These are phyloP conservation scores for Leptomonas seymouri DNA, from an alignment of 208 protist species.

Conservation along the genomic window DNA sequence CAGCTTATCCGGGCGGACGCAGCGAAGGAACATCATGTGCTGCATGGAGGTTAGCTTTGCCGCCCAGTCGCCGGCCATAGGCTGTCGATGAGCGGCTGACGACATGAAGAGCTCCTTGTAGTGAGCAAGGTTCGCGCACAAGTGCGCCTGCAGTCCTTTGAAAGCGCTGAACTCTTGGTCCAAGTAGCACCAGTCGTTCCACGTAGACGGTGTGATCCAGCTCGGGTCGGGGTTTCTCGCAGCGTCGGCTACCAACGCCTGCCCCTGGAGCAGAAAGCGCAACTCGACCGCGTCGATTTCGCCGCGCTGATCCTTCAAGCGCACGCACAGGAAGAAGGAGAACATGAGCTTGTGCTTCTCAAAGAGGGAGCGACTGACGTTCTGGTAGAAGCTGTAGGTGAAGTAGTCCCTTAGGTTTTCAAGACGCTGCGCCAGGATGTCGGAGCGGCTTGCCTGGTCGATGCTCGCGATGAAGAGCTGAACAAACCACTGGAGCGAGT, in stretches of 20 bases:
- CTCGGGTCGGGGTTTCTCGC: slow-evolving; percentile 80
- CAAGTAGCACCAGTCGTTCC: slow-evolving; percentile 93
- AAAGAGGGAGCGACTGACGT: slow-evolving; percentile 96
- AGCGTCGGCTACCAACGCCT: slow-evolving; percentile 73
- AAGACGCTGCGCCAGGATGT: slow-evolving; percentile 85
- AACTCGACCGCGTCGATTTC: slow-evolving; percentile 84
- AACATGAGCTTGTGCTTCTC: slow-evolving; percentile 97
- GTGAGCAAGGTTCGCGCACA: slow-evolving; percentile 73
- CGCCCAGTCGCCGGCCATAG: slow-evolving; percentile 79
- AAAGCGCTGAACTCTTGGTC: slow-evolving; percentile 86
- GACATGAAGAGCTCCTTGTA: slow-evolving; percentile 95
- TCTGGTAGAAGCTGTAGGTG: slow-evolving; percentile 97
- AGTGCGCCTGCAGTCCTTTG: slow-evolving; percentile 75
- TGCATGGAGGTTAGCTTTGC: slow-evolving; percentile 92
- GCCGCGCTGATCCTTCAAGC: slow-evolving; percentile 78
- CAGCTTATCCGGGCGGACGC: slow-evolving; percentile 97
- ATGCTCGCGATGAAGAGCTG: slow-evolving; percentile 95
- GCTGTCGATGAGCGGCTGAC: slow-evolving; percentile 79
- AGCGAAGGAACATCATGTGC: slow-evolving; percentile 95
- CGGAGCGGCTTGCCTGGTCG: slow-evolving; percentile 80
- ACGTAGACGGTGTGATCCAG: slow-evolving; percentile 96
- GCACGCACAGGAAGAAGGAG: slow-evolving; percentile 94
- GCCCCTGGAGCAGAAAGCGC: slow-evolving; percentile 93
- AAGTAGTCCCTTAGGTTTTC: slow-evolving; percentile 94
- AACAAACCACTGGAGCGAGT: slow-evolving; percentile 98